phyloP scores from a whole-genome alignment of 192 early-diverging fungal species.

The Linderina pennispora region DNA sequence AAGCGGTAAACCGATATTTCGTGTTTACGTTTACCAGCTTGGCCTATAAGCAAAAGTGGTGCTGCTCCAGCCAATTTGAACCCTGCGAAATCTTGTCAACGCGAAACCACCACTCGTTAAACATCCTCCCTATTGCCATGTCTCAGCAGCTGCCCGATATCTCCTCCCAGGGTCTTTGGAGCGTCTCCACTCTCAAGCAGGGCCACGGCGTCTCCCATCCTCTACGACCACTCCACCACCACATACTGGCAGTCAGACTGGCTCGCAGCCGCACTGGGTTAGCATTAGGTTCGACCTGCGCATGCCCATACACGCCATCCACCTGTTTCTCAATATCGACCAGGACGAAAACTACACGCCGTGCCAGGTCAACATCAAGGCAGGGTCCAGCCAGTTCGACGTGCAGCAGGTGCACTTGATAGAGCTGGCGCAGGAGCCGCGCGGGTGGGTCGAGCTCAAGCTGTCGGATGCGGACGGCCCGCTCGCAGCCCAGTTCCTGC shows the following conservation, averaged over 20 bases:
- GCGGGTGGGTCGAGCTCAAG: conserved; percentile 24
- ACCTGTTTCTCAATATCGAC: conserved; percentile 26
- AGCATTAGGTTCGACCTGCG: conserved; percentile 15
- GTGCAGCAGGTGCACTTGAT: conserved; percentile 17
- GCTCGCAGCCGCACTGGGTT: conserved; percentile 35
- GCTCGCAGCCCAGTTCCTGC: conserved; percentile 27
- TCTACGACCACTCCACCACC: conserved; percentile 14
- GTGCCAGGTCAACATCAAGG: conserved; percentile 12
- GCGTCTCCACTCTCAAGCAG: conserved; percentile 30
- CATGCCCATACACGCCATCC: conserved; percentile 20
- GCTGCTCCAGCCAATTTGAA: too few species aligned
- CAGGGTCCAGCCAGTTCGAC: conserved; percentile 24
- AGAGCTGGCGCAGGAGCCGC: conserved; percentile 14
- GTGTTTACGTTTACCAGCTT: too few species aligned
- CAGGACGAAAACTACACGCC: conserved; percentile 46
- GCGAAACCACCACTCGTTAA: too few species aligned
- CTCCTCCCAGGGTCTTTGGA: conserved; percentile 14
- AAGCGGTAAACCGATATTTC: not conserved
- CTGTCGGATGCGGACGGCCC: conserved; percentile 9
- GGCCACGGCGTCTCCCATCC: conserved; percentile 18
- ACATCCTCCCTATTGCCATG: too few species aligned
- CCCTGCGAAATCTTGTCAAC: too few species aligned
- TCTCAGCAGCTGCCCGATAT: conserved; percentile 6
- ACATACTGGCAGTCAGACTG: conserved; percentile 47
- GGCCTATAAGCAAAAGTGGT: too few species aligned